phyloP scores from a whole-genome alignment of 2,329 filamentous ascomycete species.

The Cercospora sojina region DNA sequence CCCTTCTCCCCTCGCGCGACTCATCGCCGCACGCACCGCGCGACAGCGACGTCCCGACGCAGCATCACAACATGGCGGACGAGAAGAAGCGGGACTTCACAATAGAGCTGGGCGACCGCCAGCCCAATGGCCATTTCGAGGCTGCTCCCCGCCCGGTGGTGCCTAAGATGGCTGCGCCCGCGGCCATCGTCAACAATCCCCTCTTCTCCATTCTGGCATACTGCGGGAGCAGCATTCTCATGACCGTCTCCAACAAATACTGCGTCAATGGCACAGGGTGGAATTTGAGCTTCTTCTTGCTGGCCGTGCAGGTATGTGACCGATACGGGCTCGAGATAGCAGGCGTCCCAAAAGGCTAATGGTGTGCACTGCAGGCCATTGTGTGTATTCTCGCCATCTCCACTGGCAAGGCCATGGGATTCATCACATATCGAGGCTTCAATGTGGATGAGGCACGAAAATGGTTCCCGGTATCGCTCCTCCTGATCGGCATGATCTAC shows the following conservation, averaged over 20 bases:
- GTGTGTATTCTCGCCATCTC: constrained; percentile 87
- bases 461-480: constrained; percentile 95
- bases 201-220: constrained; percentile 81
- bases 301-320: constrained; percentile 80
- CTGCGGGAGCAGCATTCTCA: constrained; percentile 93
- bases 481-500: constrained; percentile 99
- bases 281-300: constrained; percentile 95
- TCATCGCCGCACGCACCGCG: constrained; percentile 10
- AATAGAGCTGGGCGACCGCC: constrained; percentile 66
- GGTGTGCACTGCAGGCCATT: constrained; percentile 61
- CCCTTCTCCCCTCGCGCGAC: constrained; percentile 21
- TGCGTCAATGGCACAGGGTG: constrained; percentile 86
- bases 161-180: constrained; percentile 53
- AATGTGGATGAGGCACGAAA: constrained; percentile 86
- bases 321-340: neutral
- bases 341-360: constrained; percentile 16
- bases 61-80: constrained; percentile 64
- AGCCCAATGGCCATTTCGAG: constrained; percentile 49
- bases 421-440: constrained; percentile 83
- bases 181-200: constrained; percentile 61
- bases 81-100: constrained; percentile 82
- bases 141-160: constrained; percentile 26
- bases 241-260: constrained; percentile 99
- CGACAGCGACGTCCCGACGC: constrained; percentile 2
- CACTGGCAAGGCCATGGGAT: constrained; percentile 72